Conservation (phyloP, 495 filamentous ascomycete genomes). For the Talaromyces nanjingensis region DNA sequence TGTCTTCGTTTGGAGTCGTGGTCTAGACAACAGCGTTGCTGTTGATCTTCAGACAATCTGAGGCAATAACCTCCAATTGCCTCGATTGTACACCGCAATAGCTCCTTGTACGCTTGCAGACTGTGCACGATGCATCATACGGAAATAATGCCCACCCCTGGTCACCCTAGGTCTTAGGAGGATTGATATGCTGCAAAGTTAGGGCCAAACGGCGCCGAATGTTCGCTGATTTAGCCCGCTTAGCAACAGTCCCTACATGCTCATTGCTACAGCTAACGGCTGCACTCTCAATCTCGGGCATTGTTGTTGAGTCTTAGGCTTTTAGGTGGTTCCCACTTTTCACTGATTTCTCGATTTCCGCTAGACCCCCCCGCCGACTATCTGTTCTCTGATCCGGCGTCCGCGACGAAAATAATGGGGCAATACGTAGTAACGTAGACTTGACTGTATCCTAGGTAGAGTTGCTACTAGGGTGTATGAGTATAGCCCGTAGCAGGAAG, state of each 20-base stretch:
- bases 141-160: background rate
- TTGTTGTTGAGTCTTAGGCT: background rate
- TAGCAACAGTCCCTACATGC: slow-evolving; percentile 4
- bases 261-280: slow-evolving; percentile 7
- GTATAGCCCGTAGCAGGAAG: background rate
- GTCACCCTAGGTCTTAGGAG: background rate
- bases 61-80: background rate
- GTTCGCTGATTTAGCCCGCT: background rate
- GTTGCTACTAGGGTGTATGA: background rate
- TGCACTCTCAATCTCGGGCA: slow-evolving; percentile 1
- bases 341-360: background rate
- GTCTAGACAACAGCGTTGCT: background rate
- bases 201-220: slow-evolving; percentile 5
- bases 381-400: background rate
- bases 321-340: background rate
- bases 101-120: background rate
- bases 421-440: background rate
- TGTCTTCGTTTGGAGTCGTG: background rate
- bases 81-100: background rate
- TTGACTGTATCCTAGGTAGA: background rate
- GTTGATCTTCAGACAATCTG: background rate
- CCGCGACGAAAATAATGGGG: background rate
- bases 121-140: background rate
- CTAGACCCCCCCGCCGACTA: background rate
- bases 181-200: slow-evolving; percentile 1